Conservation (phyloP, 495 filamentous ascomycete species). For the Aspergillus sclerotiicarbonarius region DNA sequence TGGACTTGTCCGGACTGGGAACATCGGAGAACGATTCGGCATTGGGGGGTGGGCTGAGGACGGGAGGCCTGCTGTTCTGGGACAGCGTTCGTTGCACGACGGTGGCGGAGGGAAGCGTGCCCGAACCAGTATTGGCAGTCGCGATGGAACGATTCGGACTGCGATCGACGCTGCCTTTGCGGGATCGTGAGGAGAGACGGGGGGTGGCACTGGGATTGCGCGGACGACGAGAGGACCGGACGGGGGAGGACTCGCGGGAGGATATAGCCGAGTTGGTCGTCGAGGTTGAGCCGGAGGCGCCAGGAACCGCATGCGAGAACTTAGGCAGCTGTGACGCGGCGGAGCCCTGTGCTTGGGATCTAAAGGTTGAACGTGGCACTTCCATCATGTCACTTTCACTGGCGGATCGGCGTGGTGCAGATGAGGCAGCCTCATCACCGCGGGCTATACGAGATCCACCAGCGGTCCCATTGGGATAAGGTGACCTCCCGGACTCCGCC, state of each 20-base stretch:
- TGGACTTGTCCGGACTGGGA: slow-evolving; percentile 61
- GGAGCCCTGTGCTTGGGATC: slow-evolving; percentile 28
- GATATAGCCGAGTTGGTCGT: slow-evolving; percentile 44
- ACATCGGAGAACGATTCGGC: slow-evolving; percentile 58
- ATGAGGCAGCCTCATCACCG: slow-evolving; percentile 27
- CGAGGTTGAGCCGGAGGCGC: slow-evolving; percentile 34
- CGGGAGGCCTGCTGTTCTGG: slow-evolving; percentile 56
- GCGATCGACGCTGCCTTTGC: slow-evolving; percentile 67
- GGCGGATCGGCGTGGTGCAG: slow-evolving; percentile 30
- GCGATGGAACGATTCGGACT: slow-evolving; percentile 60
- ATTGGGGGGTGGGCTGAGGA: slow-evolving; percentile 49
- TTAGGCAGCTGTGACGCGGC: slow-evolving; percentile 39
- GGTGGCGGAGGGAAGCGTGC: slow-evolving; percentile 53
- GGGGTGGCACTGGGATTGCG: slow-evolving; percentile 30
- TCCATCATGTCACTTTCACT: slow-evolving; percentile 35
- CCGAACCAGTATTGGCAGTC: slow-evolving; percentile 29
- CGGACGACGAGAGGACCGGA: slow-evolving; percentile 36
- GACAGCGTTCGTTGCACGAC: slow-evolving; percentile 64
- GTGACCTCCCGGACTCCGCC: slow-evolving; percentile 46
- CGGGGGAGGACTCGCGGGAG: slow-evolving; percentile 51
- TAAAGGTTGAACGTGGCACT: slow-evolving; percentile 29
- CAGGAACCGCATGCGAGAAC: slow-evolving; percentile 32
- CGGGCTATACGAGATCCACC: slow-evolving; percentile 33
- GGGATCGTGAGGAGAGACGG: slow-evolving; percentile 51
- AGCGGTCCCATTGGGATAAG: slow-evolving; percentile 36